Base-by-base conservation (phyloP, 345 rosid genomes). In the Gynandropsis gynandra region DNA sequence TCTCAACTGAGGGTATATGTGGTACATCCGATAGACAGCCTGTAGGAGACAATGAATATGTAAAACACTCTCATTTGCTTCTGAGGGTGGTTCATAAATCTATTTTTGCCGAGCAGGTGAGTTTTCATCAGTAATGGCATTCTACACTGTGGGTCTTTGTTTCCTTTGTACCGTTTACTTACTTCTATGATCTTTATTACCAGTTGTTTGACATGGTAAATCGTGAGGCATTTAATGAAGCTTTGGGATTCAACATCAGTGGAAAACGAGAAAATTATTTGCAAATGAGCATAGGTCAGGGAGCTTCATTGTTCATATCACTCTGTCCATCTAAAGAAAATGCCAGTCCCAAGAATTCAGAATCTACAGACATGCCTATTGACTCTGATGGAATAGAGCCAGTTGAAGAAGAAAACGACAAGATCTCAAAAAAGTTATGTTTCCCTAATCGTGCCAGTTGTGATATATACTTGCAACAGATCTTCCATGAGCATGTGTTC, bases 161-260 rank as follows among this genome's bases (percentile, higher is more conserved):
- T 50, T 34, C 20, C 13, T 50, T 43, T 11, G 38, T 38, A 34
- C 47, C 51, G 15, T 56, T 66, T 48, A 47, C 56, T 59, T 60
- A 61, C 47, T 47, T 13, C 33, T 50, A 50, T 62, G 20, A 41
- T 66, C 47, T 62, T 71, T 64, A 62, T 54, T 65, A 49, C 40
- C 77, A 87, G 96, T 82, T 85, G 39, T 92, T 87, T 80, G 82
- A 87, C 60, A 71, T 82, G 69, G 75, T 92, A 58, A 85, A 75
- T 54, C 80, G 84, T 0, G 96, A 82, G 73, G 88, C 93, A 52
- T 76, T 79, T 55, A 76, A 63, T 59, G 89, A 81, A 73, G 80
- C 89, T 63, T 47, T 49, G 19, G 93, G 93, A 46, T 79, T 85
- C 61, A 87, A 58, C 67, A 78, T 92, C 47, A 79, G 84, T 54